Evolutionary conservation across 1,284 basidiomycete genomes (phyloP).

Genomic region (Lignosus rhinocerotis): DNA sequence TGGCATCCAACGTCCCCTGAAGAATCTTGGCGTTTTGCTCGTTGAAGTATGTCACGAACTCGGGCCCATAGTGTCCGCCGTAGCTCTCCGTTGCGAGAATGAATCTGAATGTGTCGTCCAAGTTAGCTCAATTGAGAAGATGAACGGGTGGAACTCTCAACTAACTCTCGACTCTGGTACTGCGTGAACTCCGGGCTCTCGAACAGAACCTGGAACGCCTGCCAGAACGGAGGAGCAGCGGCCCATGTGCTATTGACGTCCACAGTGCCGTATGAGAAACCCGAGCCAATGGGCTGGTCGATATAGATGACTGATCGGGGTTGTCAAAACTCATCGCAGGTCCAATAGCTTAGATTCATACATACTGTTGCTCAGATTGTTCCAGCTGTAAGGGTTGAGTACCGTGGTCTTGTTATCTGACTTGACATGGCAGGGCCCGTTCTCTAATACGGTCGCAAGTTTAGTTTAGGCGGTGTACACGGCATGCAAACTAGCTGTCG

Average conservation of each 20-base stretch:
- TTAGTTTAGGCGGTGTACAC: neutral
- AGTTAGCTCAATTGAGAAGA: no score
- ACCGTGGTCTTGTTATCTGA: slow-evolving; percentile 51
- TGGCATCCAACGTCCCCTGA: slow-evolving; percentile 37
- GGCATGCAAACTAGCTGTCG: neutral
- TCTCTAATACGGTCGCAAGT: slow-evolving; percentile 38
- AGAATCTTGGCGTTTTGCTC: slow-evolving; percentile 61
- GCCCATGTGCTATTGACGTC: slow-evolving; percentile 57
- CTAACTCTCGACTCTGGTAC: slow-evolving; percentile 58
- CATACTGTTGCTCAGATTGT: slow-evolving; percentile 65
- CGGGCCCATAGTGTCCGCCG: slow-evolving; percentile 68
- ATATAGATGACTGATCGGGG: slow-evolving; percentile 62
- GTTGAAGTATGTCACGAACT: slow-evolving; percentile 65
- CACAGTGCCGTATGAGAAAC: slow-evolving; percentile 63
- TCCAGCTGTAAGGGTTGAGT: slow-evolving; percentile 67
- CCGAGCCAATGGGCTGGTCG: slow-evolving; percentile 73
- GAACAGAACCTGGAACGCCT: slow-evolving; percentile 67
- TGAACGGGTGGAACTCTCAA: slow-evolving; percentile 6
- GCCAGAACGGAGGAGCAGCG: slow-evolving; percentile 57
- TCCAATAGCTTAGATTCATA: neutral
- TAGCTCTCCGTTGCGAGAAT: slow-evolving; percentile 67
- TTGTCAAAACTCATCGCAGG: neutral
- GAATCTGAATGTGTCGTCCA: slow-evolving; percentile 43
- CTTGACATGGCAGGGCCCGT: slow-evolving; percentile 62
- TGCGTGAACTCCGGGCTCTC: slow-evolving; percentile 60